Percentiles rank a stretch among this genome's conserved stretches.
phyloP scores from a whole-genome alignment of 495 filamentous ascomycete genomes.

The Pseudomonodictys pantanalensis region DNA sequence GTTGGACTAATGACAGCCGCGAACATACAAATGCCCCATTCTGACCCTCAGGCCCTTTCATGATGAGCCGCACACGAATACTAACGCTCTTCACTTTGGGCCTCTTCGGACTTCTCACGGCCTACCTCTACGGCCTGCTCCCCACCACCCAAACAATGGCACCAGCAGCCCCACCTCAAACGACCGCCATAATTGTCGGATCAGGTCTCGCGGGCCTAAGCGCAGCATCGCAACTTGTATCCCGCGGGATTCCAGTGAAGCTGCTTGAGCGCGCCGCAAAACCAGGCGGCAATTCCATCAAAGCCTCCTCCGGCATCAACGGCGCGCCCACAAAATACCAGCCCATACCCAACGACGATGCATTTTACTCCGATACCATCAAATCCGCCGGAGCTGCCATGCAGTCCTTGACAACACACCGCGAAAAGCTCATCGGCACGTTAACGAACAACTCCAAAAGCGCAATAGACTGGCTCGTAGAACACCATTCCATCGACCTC shows the following conservation, averaged over 20 bases:
- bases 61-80: neutral
- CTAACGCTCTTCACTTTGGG: neutral
- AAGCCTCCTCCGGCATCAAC: conserved; percentile 48
- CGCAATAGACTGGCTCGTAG: conserved; percentile 52
- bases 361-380: conserved; percentile 55
- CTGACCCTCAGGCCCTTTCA: too few species aligned
- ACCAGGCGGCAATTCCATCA: conserved; percentile 8
- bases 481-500: conserved; percentile 53
- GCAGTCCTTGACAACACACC: conserved; percentile 18
- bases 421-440: conserved; percentile 46
- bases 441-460: conserved; percentile 44
- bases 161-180: neutral
- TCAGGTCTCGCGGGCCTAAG: conserved; percentile 6
- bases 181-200: conserved; percentile 7
- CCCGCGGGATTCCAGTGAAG: neutral
- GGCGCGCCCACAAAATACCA: conserved; percentile 56
- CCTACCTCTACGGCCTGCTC: neutral
- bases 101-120: neutral
- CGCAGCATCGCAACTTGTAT: conserved; percentile 2
- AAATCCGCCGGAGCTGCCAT: conserved; percentile 43
- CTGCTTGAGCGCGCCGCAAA: conserved; percentile 14
- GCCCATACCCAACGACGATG: conserved; percentile 36
- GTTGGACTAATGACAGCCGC: neutral
- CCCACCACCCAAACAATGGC: neutral
- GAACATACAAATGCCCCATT: neutral